Base-by-base conservation (phyloP, 2,329 filamentous ascomycete genomes). In the Tolypocladium ovalisporum region DNA sequence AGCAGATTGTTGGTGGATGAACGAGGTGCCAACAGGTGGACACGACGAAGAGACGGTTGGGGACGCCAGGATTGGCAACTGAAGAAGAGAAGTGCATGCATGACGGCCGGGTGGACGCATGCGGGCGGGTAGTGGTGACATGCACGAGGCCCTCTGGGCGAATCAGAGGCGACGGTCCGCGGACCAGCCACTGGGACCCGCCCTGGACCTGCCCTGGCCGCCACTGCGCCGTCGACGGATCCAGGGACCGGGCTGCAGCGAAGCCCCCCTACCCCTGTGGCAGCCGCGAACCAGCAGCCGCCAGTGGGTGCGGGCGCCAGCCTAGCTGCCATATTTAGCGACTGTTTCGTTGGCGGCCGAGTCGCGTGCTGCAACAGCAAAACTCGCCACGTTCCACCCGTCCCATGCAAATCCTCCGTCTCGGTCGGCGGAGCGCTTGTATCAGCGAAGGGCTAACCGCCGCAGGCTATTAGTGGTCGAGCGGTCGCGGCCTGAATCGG, bases 261-360 rank as follows among this genome's bases (percentile, higher is more conserved):
- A n/a, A n/a, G 22, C 10, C 42, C 54, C 56, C 54, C 56, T 32
- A 44, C 40, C 51, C 47, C 57, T 58, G 54, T 57, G 51, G 54
- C 59, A 52, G 56, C 39, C 32, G 22, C 53, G 42, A 34, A 22
- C 54, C 51, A 57, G 54, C 36, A 22, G 39, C 22, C 19, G 56
- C n/a, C 52, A 55, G 54, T 56, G 40, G 32, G 15, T 39, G 54
- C 47, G 29, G 47, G 24, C 55, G 40, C 36, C 47, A n/a, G 52
- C 37, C 2, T 47, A 51, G 49, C 37, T 53, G 57, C 52, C 54
- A 51, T 57, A 56, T 58, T 59, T 58, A 60, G 58, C 54, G 52
- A 55, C 54, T 39, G 40, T 57, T 56, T 47, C 15, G 44, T 29
- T 22, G 47, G 44, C 5, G 15, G 44, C 27, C 13, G 27, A 10